These are phyloP conservation scores for Mrakia frigida DNA, from an alignment of 768 basidiomycete species.

Conservation along the genomic window DNA sequence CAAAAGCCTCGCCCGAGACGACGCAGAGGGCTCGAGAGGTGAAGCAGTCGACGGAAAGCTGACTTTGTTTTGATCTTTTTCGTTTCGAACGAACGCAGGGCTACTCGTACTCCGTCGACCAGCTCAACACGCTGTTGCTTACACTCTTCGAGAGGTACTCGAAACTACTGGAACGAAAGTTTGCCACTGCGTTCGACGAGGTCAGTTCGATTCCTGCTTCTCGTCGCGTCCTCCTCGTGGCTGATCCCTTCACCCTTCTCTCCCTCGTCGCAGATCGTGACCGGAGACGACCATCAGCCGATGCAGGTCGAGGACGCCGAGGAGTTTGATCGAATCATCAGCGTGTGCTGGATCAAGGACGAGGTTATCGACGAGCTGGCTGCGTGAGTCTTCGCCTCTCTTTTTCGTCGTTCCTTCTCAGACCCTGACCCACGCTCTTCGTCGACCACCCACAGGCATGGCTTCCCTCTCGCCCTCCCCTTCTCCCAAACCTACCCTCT, in stretches of 20 bases:
- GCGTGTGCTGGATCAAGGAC: constrained; percentile 73
- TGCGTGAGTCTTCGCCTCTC: constrained; percentile 36
- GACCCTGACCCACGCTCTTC: constrained; percentile 30
- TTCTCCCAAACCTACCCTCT: constrained; percentile 94
- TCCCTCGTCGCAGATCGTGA: constrained; percentile 58
- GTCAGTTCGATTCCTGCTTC: constrained; percentile 48
- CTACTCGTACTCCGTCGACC: constrained; percentile 76
- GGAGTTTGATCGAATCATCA: constrained; percentile 70
- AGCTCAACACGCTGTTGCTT: constrained; percentile 77
- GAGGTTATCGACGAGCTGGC: constrained; percentile 55
- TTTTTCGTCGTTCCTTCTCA: background rate
- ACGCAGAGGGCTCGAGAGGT: background rate
- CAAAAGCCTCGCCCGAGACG: too few species aligned
- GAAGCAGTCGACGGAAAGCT: background rate
- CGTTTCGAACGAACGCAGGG: constrained; percentile 51
- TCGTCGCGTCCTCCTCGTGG: background rate
- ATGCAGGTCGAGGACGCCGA: constrained; percentile 60
- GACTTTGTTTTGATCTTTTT: background rate
- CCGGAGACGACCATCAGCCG: constrained; percentile 79
- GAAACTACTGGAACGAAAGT: constrained; percentile 67
- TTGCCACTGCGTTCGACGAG: constrained; percentile 70
- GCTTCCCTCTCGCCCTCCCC: constrained; percentile 68
- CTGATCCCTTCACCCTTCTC: background rate
- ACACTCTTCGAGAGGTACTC: constrained; percentile 86
- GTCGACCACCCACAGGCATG: constrained; percentile 48